phyloP scores from a whole-genome alignment of 768 basidiomycete species.

The Naematelia encephala region DNA sequence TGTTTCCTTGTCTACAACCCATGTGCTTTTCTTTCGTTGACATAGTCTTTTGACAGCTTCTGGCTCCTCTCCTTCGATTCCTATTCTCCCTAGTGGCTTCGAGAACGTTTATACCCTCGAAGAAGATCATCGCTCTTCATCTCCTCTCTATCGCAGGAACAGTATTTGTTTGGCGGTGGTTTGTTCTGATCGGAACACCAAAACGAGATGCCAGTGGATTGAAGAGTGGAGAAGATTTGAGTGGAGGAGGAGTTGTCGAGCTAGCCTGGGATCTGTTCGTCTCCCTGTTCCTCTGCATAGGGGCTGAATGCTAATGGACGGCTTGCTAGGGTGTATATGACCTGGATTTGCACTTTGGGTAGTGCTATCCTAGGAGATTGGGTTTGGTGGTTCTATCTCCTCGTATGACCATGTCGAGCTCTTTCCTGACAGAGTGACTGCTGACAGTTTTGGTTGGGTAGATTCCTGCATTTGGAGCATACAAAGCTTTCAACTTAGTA shows the following conservation, averaged over 20 bases:
- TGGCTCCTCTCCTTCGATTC: constrained; percentile 20
- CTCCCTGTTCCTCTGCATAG: not conserved
- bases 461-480: constrained; percentile 45
- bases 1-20: not conserved
- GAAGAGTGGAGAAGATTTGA: constrained; percentile 42
- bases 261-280: constrained; percentile 49
- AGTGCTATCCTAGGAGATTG: constrained; percentile 43
- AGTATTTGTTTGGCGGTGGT: constrained; percentile 42
- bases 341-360: constrained; percentile 45
- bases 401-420: constrained; percentile 21
- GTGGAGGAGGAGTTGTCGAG: constrained; percentile 43
- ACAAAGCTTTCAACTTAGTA: constrained; percentile 41
- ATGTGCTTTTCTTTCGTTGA: not conserved
- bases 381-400: constrained; percentile 46
- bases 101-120: constrained; percentile 14
- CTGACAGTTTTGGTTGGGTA: constrained; percentile 5
- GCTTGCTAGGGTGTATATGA: constrained; percentile 41
- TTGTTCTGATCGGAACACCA: constrained; percentile 38
- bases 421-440: not conserved
- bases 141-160: constrained; percentile 22
- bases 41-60: constrained; percentile 8
- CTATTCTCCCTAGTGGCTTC: constrained; percentile 32
- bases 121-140: constrained; percentile 25
- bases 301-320: not conserved
- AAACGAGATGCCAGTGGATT: constrained; percentile 21